Percentiles rank a stretch among this genome's conserved stretches.
These are phyloP conservation scores for Coniferiporia weirii DNA, from an alignment of 1,284 basidiomycete genomes.

Conservation along the genomic window DNA sequence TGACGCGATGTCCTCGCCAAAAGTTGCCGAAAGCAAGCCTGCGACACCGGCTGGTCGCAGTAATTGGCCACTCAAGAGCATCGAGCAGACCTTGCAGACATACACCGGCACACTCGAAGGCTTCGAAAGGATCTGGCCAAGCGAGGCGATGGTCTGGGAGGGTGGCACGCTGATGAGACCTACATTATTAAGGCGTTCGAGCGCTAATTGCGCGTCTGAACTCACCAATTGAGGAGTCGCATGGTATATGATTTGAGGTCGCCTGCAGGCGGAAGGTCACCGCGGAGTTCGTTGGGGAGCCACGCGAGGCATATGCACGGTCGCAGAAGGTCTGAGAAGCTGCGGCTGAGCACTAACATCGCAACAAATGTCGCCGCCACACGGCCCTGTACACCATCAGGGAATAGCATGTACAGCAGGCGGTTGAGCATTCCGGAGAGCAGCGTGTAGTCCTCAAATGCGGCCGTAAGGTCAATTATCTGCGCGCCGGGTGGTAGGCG, in stretches of 20 bases:
- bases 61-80: slow-evolving; percentile 61
- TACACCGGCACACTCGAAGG: slow-evolving; percentile 39
- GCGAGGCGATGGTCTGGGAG: slow-evolving; percentile 56
- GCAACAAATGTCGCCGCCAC: slow-evolving; percentile 56
- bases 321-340: slow-evolving; percentile 52
- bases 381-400: slow-evolving; percentile 38
- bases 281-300: slow-evolving; percentile 39
- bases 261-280: slow-evolving; percentile 1
- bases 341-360: slow-evolving; percentile 50
- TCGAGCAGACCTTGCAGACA: slow-evolving; percentile 51
- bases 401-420: slow-evolving; percentile 47
- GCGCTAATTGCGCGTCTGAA: slow-evolving; percentile 4
- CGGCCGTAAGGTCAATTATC: slow-evolving; percentile 33
- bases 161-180: slow-evolving; percentile 46
- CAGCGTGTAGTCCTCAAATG: slow-evolving; percentile 34
- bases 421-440: slow-evolving; percentile 40
- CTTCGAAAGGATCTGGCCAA: slow-evolving; percentile 51
- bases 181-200: slow-evolving; percentile 16
- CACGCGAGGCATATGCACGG: slow-evolving; percentile 62
- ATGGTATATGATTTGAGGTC: slow-evolving; percentile 36
- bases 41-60: slow-evolving; percentile 61
- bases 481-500: slow-evolving; percentile 16
- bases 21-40: slow-evolving; percentile 61
- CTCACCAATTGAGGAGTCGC: slow-evolving; percentile 51
- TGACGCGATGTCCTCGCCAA: slow-evolving; percentile 51